A percentile compares a stretch with the other conserved stretches of the same genome.
Conservation (phyloP, 2,329 filamentous ascomycete genomes). For the Pezicula carpinea region DNA sequence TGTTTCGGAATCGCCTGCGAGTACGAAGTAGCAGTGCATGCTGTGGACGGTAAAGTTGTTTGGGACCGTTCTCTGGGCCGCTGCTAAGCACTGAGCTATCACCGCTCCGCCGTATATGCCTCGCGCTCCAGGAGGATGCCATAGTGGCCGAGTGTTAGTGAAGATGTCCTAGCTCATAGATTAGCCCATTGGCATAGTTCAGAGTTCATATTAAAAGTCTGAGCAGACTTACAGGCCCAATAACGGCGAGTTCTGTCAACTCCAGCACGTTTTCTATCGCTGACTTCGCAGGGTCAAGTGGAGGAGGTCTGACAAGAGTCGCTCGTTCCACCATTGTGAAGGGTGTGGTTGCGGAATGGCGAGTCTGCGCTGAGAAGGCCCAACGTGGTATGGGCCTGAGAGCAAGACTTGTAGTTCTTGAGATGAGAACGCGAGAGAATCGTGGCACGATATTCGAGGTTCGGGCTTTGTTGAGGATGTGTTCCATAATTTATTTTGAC, state of each 20-base stretch:
- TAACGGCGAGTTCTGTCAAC: conserved; percentile 70
- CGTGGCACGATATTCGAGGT: no score
- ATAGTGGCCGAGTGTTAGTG: conserved; percentile 87
- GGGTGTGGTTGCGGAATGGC: no score
- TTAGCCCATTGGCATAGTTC: conserved; percentile 4
- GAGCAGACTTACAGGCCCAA: conserved; percentile 58
- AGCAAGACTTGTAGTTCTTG: no score
- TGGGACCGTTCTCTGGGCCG: conserved; percentile 83
- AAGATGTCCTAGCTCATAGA: conserved; percentile 66
- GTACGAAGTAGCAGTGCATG: conserved; percentile 98
- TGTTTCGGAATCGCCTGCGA: conserved; percentile 78
- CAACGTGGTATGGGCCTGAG: no score
- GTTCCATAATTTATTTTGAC: no score
- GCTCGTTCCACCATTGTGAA: conserved; percentile 28
- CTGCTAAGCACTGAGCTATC: conserved; percentile 85
- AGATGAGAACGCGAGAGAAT: no score
- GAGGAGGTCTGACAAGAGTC: conserved; percentile 72
- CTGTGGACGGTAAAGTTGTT: conserved; percentile 79
- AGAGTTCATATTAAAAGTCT: not conserved
- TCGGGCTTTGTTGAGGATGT: no score
- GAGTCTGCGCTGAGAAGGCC: no score
- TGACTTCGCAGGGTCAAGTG: conserved; percentile 66
- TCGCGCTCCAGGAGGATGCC: conserved; percentile 87
- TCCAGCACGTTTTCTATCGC: conserved; percentile 88
- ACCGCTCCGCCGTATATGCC: conserved; percentile 92